phyloP scores from a whole-genome alignment of 495 filamentous ascomycete species.

The Aspergillus avenaceus region DNA sequence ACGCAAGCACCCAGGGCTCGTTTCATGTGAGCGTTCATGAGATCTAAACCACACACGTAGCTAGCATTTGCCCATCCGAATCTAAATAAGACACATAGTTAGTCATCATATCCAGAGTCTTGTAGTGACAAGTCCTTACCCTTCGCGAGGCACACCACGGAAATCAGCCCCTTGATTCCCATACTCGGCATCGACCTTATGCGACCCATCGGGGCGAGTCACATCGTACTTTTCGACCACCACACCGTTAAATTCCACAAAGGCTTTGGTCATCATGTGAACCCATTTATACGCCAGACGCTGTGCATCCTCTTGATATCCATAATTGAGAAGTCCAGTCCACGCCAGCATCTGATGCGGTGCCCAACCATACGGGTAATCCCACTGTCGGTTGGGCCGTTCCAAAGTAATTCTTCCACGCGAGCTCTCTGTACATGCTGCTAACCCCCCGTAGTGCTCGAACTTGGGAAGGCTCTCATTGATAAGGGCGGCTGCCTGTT shows the following conservation, averaged over 20 bases:
- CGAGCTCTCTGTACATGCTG: slow-evolving; percentile 81
- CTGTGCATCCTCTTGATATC: slow-evolving; percentile 84
- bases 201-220: slow-evolving; percentile 78
- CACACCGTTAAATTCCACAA: slow-evolving; percentile 94
- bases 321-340: slow-evolving; percentile 85
- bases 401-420: slow-evolving; percentile 75
- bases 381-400: slow-evolving; percentile 93
- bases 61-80: slow-evolving; percentile 99
- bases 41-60: slow-evolving; percentile 82
- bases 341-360: slow-evolving; percentile 98
- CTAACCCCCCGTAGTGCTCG: slow-evolving; percentile 79
- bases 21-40: slow-evolving; percentile 78
- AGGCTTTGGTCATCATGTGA: slow-evolving; percentile 95
- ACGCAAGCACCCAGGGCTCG: slow-evolving; percentile 81
- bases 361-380: slow-evolving; percentile 97
- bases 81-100: slow-evolving; percentile 39
- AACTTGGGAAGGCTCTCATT: slow-evolving; percentile 73
- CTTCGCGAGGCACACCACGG: slow-evolving; percentile 89
- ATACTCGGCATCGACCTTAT: slow-evolving; percentile 93
- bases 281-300: slow-evolving; percentile 90
- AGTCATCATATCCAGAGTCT: background rate
- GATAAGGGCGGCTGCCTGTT: slow-evolving; percentile 75
- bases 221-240: slow-evolving; percentile 99
- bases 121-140: slow-evolving; percentile 55
- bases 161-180: slow-evolving; percentile 93